These are phyloP conservation scores for Cyberlindnera maritima DNA, from an alignment of 805 yeast genomes.

Conservation along the genomic window DNA sequence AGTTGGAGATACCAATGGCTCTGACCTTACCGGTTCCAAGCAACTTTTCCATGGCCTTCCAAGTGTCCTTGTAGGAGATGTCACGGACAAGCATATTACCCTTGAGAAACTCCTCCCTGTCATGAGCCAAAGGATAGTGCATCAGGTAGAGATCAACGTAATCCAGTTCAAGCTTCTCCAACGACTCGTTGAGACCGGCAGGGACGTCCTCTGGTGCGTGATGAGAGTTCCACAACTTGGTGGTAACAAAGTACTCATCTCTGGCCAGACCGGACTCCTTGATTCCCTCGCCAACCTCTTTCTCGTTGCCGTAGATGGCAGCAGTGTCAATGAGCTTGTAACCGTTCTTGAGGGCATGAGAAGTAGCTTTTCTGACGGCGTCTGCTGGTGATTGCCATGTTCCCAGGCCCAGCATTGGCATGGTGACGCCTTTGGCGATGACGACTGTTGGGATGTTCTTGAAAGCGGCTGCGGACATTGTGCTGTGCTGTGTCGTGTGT, in stretches of 20 bases:
- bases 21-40: slow-evolving; percentile 54
- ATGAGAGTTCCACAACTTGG: slow-evolving; percentile 48
- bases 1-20: slow-evolving; percentile 70
- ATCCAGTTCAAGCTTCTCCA: slow-evolving; percentile 44
- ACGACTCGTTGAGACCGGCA: slow-evolving; percentile 37
- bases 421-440: slow-evolving; percentile 49
- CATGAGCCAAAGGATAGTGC: slow-evolving; percentile 53
- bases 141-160: slow-evolving; percentile 61
- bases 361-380: slow-evolving; percentile 39
- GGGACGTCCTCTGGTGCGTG: slow-evolving; percentile 42
- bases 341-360: slow-evolving; percentile 47
- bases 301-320: slow-evolving; percentile 56
- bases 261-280: slow-evolving; percentile 37
- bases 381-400: slow-evolving; percentile 34
- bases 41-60: slow-evolving; percentile 55
- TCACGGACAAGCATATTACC: slow-evolving; percentile 29
- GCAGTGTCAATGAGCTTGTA: slow-evolving; percentile 67
- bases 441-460: slow-evolving; percentile 11
- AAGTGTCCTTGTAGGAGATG: slow-evolving; percentile 47
- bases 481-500: background rate
- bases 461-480: slow-evolving; percentile 4
- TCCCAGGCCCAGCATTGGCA: slow-evolving; percentile 53
- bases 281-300: slow-evolving; percentile 53
- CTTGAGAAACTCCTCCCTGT: slow-evolving; percentile 38
- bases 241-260: slow-evolving; percentile 55